Percentiles rank a stretch among this genome's conserved stretches.
Evolutionary conservation across 805 yeast species (phyloP).

Genomic region (Zygotorulaspora sp.): DNA sequence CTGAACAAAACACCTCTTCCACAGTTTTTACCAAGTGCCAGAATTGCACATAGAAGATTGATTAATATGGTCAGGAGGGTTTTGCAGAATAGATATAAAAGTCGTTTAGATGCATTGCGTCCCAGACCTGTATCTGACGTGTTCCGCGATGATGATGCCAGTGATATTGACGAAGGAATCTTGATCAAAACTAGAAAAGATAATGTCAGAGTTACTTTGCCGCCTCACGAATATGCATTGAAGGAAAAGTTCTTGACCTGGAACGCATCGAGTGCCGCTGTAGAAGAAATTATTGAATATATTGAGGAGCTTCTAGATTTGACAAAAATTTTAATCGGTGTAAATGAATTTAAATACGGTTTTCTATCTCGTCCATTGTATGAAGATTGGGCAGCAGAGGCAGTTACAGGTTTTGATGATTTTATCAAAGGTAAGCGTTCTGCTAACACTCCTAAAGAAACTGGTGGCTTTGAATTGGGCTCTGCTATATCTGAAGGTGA

Average conservation of each 20-base stretch:
- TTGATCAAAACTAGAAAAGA: constrained; percentile 7
- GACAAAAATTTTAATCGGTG: constrained; percentile 44
- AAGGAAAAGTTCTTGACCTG: constrained; percentile 44
- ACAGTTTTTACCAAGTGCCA: constrained; percentile 47
- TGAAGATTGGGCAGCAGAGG: constrained; percentile 41
- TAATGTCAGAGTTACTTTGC: constrained; percentile 9
- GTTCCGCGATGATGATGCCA: constrained; percentile 18
- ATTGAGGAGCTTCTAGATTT: constrained; percentile 44
- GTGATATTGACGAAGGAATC: constrained; percentile 24
- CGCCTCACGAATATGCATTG: constrained; percentile 30
- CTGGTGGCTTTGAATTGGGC: constrained; percentile 6
- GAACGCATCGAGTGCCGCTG: constrained; percentile 48
- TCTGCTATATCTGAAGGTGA: constrained; percentile 13
- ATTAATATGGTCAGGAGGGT: constrained; percentile 42
- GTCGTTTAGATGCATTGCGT: constrained; percentile 9
- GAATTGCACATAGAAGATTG: constrained; percentile 44
- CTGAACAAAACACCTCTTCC: constrained; percentile 45
- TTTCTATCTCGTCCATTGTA: constrained; percentile 46
- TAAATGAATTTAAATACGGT: constrained; percentile 47
- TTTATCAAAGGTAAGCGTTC: constrained; percentile 18
- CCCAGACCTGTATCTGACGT: constrained; percentile 11
- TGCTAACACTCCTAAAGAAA: constrained; percentile 2
- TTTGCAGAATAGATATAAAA: constrained; percentile 28
- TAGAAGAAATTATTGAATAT: constrained; percentile 47
- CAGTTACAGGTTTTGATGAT: constrained; percentile 37